These are phyloP conservation scores for Biancaea sappan DNA, from an alignment of 306 rosid species.

Conservation along the genomic window DNA sequence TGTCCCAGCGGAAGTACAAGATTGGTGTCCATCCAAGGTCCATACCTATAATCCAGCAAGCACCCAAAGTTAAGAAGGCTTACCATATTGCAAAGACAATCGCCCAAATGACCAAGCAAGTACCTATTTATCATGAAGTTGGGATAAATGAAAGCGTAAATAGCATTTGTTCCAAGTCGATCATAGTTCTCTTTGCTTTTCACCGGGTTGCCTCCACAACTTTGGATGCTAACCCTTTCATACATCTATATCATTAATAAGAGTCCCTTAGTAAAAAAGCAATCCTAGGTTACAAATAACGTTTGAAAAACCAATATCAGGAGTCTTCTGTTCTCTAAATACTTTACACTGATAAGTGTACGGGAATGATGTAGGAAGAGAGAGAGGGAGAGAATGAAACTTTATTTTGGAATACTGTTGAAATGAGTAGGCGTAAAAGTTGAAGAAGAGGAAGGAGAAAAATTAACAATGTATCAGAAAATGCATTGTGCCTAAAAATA, in stretches of 20 bases:
- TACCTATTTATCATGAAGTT: slow-evolving; percentile 97
- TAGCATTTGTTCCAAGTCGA: slow-evolving; percentile 78
- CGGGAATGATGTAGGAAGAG: background rate
- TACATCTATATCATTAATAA: slow-evolving; percentile 52
- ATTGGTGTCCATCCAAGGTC: slow-evolving; percentile 99
- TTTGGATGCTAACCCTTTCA: slow-evolving; percentile 88
- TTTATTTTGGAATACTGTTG: background rate
- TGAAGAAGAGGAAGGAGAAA: background rate
- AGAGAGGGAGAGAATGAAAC: too few relatives aligned
- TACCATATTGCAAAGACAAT: slow-evolving; percentile 26
- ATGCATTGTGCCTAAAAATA: background rate
- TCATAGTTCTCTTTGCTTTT: slow-evolving; percentile 49
- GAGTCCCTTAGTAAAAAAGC: slow-evolving; percentile 29
- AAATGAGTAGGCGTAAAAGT: background rate
- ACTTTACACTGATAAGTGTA: background rate
- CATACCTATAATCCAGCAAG: slow-evolving; percentile 61
- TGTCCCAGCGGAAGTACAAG: slow-evolving; percentile 90
- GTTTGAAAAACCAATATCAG: slow-evolving; percentile 27
- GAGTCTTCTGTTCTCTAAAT: background rate
- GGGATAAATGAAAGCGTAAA: slow-evolving; percentile 83
- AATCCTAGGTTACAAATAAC: slow-evolving; percentile 10
- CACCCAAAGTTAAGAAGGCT: slow-evolving; percentile 18
- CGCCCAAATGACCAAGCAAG: slow-evolving; percentile 28
- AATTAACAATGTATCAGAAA: background rate
- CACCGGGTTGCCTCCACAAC: slow-evolving; percentile 58